Percentiles rank a stretch among this genome's conserved stretches.
phyloP scores from a whole-genome alignment of 2,329 filamentous ascomycete genomes.

The Arachnomyces sp. region DNA sequence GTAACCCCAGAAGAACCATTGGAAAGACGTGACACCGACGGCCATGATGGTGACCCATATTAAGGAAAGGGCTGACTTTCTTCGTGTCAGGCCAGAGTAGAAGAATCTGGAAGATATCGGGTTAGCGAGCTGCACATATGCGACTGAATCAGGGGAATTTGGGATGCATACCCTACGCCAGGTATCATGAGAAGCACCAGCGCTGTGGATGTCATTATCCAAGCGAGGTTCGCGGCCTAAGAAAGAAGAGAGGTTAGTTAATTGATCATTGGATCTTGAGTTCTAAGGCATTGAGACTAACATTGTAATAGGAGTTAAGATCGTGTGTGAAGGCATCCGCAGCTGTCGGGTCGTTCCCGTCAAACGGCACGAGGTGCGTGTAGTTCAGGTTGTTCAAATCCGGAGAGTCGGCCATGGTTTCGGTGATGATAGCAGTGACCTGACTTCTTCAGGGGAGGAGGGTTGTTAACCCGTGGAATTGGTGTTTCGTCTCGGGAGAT shows the following conservation, averaged over 20 bases:
- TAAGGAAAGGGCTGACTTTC: constrained; percentile 80
- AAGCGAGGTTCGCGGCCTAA: constrained; percentile 73
- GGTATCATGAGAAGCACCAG: constrained; percentile 89
- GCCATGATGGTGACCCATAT: constrained; percentile 82
- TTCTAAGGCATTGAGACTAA: constrained; percentile 4
- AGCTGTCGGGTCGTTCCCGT: constrained; percentile 57
- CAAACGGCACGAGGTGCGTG: constrained; percentile 47
- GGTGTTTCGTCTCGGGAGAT: background rate
- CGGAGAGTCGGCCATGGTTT: constrained; percentile 23
- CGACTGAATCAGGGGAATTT: background rate
- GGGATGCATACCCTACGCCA: constrained; percentile 58
- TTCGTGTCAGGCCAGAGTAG: constrained; percentile 81
- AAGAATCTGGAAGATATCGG: constrained; percentile 59
- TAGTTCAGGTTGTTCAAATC: constrained; percentile 11
- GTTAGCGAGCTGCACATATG: constrained; percentile 8
- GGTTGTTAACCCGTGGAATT: no score
- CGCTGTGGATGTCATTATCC: constrained; percentile 68
- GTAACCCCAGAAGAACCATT: constrained; percentile 84
- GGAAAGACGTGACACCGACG: constrained; percentile 70
- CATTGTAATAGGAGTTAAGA: constrained; percentile 76
- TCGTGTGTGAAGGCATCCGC: constrained; percentile 61
- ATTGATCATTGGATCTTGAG: no score
- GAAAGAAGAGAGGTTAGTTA: constrained; percentile 11
- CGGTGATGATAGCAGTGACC: constrained; percentile 13
- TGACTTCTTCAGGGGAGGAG: constrained; percentile 2